These are phyloP conservation scores for Vigna unguiculata DNA, from an alignment of 306 rosid species.

Conservation along the genomic window DNA sequence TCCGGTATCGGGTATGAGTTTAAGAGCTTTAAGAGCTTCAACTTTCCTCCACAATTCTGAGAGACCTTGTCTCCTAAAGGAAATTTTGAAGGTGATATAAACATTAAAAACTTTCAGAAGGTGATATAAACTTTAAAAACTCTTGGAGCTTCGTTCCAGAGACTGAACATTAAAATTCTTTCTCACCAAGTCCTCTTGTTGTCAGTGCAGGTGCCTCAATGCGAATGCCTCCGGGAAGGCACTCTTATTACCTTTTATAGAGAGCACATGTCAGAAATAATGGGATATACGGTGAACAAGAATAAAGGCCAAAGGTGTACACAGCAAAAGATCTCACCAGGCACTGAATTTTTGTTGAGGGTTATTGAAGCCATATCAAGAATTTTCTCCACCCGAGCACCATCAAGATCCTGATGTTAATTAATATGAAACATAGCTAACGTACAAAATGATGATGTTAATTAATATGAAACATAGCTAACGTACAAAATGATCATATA, in stretches of 20 bases:
- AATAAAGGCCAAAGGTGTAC: conserved; percentile 7
- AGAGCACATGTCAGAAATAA: conserved; percentile 28
- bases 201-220: conserved; percentile 98
- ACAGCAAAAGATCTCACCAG: conserved; percentile 57
- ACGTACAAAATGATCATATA: neutral
- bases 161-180: conserved; percentile 65
- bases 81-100: conserved; percentile 66
- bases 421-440: conserved; percentile 25
- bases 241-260: conserved; percentile 76
- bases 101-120: conserved; percentile 72
- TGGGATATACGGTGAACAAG: conserved; percentile 10
- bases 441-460: conserved; percentile 2
- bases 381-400: conserved; percentile 95
- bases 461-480: conserved; percentile 14
- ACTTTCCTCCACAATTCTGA: conserved; percentile 68
- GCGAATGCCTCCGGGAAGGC: conserved; percentile 94
- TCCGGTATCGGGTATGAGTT: conserved; percentile 87
- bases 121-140: conserved; percentile 61
- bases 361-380: conserved; percentile 92
- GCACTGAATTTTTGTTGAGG: conserved; percentile 83
- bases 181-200: conserved; percentile 83
- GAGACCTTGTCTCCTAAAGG: conserved; percentile 58
- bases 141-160: conserved; percentile 85
- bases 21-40: conserved; percentile 82
- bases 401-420: conserved; percentile 78